These are phyloP conservation scores for Pseudisothecium myosuroides DNA, from an alignment of 225 moss, liverwort and hornwort genomes.

Conservation along the genomic window DNA sequence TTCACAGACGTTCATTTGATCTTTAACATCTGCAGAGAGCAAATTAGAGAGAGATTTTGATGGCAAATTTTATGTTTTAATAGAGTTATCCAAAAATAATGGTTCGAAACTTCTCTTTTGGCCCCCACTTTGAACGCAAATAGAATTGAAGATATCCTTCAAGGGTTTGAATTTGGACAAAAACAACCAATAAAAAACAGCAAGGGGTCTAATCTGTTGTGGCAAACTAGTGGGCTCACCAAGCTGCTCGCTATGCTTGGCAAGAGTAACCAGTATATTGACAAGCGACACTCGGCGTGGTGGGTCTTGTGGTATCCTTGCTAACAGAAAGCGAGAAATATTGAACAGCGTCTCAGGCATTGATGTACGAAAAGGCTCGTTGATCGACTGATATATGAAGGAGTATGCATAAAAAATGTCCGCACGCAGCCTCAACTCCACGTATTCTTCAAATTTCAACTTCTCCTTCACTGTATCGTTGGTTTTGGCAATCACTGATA, in stretches of 20 bases:
- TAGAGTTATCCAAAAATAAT: not conserved
- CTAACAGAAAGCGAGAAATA: constrained; percentile 59
- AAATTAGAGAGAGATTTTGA: not conserved
- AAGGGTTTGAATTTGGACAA: not conserved
- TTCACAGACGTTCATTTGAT: not conserved
- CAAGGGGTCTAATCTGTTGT: not conserved
- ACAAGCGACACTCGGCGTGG: constrained; percentile 66
- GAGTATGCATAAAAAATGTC: constrained; percentile 87
- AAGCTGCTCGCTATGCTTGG: constrained; percentile 78
- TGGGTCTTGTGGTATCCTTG: constrained; percentile 40
- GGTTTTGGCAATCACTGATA: constrained; percentile 9
- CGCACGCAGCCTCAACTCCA: constrained; percentile 20
- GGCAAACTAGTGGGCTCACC: constrained; percentile 36
- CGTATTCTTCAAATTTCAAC: constrained; percentile 21
- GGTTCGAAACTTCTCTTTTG: too few relatives aligned
- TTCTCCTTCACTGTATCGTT: constrained; percentile 16
- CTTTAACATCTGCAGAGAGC: not conserved
- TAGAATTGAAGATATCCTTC: not conserved
- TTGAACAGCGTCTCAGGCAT: constrained; percentile 78
- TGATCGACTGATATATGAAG: constrained; percentile 69
- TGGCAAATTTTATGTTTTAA: not conserved
- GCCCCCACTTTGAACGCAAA: not conserved
- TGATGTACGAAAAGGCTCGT: constrained; percentile 80
- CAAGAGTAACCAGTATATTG: constrained; percentile 81
- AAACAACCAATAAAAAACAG: not conserved